Conservation (phyloP, 257 asterid genomes). For the Penstemon davidsonii region DNA sequence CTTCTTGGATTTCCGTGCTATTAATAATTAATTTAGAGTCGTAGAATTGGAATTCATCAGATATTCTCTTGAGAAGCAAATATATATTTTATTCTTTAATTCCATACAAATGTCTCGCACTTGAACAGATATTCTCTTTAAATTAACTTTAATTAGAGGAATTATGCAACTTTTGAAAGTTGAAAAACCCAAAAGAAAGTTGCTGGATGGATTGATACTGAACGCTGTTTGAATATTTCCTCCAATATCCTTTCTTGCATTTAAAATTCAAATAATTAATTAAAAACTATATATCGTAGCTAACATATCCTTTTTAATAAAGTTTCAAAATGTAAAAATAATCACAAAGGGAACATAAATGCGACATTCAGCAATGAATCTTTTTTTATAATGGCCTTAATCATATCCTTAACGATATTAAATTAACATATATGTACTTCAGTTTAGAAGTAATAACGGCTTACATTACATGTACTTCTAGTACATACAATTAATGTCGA, state of each 20-base stretch:
- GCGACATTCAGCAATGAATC: slow-evolving; percentile 42
- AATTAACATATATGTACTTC: too few relatives aligned
- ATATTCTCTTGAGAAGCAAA: slow-evolving; percentile 62
- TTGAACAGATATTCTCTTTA: slow-evolving; percentile 57
- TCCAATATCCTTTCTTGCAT: slow-evolving; percentile 1
- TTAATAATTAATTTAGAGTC: slow-evolving; percentile 43
- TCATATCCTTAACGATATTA: background rate
- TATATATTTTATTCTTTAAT: slow-evolving; percentile 37
- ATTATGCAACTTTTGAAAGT: slow-evolving; percentile 80
- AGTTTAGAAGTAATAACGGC: too few relatives aligned
- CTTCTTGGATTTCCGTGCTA: slow-evolving; percentile 49
- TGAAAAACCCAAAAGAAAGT: slow-evolving; percentile 48
- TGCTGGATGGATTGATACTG: slow-evolving; percentile 60
- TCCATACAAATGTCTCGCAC: slow-evolving; percentile 51
- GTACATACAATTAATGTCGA: too few relatives aligned
- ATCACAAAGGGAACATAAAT: slow-evolving; percentile 37
- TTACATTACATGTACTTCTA: too few relatives aligned
- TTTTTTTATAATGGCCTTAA: background rate
- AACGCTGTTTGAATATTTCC: slow-evolving; percentile 67
- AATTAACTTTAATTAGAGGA: slow-evolving; percentile 41
- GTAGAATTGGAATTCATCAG: slow-evolving; percentile 57
- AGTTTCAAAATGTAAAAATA: slow-evolving; percentile 9
- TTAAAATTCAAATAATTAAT: background rate
- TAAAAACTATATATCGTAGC: too few relatives aligned
- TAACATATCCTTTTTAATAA: background rate